Evolutionary conservation across 164 flowering plant species (phyloP), one percentile per base, ranked within the genome.

Genomic region (Vitis rupestris): DNA sequence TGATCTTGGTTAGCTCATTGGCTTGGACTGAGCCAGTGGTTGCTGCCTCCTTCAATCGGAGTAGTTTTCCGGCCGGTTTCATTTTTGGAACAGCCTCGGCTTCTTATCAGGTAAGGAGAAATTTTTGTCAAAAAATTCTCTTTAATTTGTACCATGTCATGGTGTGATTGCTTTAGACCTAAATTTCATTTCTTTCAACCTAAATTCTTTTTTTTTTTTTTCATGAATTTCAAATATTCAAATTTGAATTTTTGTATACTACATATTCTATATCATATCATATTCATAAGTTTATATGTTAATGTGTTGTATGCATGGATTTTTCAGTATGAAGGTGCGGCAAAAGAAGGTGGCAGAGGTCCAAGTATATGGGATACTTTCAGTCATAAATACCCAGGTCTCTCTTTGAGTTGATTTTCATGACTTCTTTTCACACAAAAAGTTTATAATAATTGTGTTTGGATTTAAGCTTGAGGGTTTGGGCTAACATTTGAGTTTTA

Each of bases 21-120:
- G 44, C 7, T 31, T 31, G 4, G 44, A 31, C 44, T 31, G 44
- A 31, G 0, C 7, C 44, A 31, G 44, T 31, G 7, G 44, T 0
- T 0, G 31, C 58, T 49, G 63, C 27, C 62, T 54, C 66, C 2
- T 56, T 78, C 51, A 71, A 74, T 47, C 62, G 75, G 5, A 71
- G 56, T 57, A 75, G 68, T 72, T 78, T 75, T 27, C 82, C 79
- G 0, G 66, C 60, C 0, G 75, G 72, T 59, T 79, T 79, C 59
- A 48, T 76, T 10, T 79, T 79, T 27, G 82, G 82, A 6, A 37
- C 79, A 11, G 77, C 72, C 2, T 72, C 82, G 0, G 12, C 77
- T 6, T 57, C 82, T 53, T 79, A 76, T 64, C 82, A 79, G 74
- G 82, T 79, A 57, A 10, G 13, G 14, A 10, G 29, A 30, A 17